Percentiles rank a stretch among this genome's conserved stretches.
Conservation (phyloP, 306 rosid species). For the Urtica urens region DNA sequence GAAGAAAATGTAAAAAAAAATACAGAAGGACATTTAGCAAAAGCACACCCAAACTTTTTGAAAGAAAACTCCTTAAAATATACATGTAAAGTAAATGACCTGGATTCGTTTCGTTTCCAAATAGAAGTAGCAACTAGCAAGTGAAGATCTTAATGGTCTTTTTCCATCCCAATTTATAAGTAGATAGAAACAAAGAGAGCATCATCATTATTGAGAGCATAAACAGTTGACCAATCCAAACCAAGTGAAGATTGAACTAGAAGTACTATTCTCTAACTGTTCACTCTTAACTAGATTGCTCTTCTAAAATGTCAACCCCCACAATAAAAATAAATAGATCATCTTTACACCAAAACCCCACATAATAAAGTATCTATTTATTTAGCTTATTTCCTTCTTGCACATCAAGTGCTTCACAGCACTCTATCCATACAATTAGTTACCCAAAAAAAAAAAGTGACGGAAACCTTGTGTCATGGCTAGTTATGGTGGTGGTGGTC, state of each 20-base stretch:
- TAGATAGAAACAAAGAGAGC: constrained; percentile 3
- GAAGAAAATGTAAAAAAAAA: too few relatives aligned
- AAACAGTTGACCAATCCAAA: constrained; percentile 16
- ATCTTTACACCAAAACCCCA: constrained; percentile 5
- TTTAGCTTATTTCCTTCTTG: not conserved
- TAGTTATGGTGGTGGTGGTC: constrained; percentile 17
- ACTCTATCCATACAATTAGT: constrained; percentile 9
- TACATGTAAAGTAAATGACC: too few relatives aligned
- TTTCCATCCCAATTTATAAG: constrained; percentile 5
- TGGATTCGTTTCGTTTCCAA: too few relatives aligned
- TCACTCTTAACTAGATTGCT: not conserved
- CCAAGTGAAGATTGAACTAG: constrained; percentile 22
- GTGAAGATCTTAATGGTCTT: constrained; percentile 4
- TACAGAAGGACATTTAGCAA: too few relatives aligned
- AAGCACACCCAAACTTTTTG: too few relatives aligned
- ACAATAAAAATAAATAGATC: too few relatives aligned
- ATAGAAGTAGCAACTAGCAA: not conserved
- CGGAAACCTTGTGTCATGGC: constrained; percentile 16
- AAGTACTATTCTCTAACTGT: not conserved
- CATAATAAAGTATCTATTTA: not conserved
- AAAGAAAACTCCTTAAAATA: too few relatives aligned
- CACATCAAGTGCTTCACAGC: constrained; percentile 18
- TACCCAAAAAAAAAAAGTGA: constrained; percentile 6
- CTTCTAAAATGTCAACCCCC: not conserved
- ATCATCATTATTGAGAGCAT: not conserved